Evolutionary conservation across 2,329 filamentous ascomycete genomes (phyloP).

Genomic region (Lecanicillium sp.): DNA sequence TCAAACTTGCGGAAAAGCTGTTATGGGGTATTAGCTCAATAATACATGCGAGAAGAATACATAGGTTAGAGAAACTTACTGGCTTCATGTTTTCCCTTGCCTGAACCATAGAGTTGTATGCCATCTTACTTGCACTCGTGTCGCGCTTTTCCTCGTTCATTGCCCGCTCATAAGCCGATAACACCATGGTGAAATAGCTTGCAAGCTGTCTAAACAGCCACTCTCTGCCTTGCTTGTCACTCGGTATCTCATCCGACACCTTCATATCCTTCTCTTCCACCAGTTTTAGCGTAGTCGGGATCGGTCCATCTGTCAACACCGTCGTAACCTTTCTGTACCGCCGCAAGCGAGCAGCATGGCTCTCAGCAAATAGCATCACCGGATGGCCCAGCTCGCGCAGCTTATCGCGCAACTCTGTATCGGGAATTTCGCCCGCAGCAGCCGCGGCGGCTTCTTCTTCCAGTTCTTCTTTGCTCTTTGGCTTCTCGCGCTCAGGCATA

Average conservation of each 20-base stretch:
- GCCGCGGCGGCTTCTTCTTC: constrained; percentile 31
- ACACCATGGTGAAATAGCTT: constrained; percentile 94
- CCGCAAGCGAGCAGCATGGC: constrained; percentile 57
- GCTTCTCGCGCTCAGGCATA: constrained; percentile 57
- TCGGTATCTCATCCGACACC: constrained; percentile 54
- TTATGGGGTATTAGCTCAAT: neutral
- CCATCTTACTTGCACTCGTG: constrained; percentile 72
- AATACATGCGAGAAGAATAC: neutral
- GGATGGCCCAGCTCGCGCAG: constrained; percentile 69
- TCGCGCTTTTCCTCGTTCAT: constrained; percentile 56
- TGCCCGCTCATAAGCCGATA: constrained; percentile 77
- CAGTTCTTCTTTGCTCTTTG: constrained; percentile 28
- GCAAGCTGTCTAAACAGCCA: constrained; percentile 82
- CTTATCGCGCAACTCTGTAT: constrained; percentile 60
- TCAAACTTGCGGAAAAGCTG: constrained; percentile 83
- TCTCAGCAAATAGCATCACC: constrained; percentile 71
- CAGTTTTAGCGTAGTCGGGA: constrained; percentile 73
- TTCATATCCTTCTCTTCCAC: constrained; percentile 87
- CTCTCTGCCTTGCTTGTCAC: constrained; percentile 54
- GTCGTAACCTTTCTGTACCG: constrained; percentile 60
- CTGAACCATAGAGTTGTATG: constrained; percentile 77
- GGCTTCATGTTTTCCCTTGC: constrained; percentile 83
- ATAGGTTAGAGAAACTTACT: constrained; percentile 25
- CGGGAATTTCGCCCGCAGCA: constrained; percentile 53
- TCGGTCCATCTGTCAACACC: constrained; percentile 65